Base-by-base conservation (phyloP, 2,329 filamentous ascomycete species). In the Graphium sp. region DNA sequence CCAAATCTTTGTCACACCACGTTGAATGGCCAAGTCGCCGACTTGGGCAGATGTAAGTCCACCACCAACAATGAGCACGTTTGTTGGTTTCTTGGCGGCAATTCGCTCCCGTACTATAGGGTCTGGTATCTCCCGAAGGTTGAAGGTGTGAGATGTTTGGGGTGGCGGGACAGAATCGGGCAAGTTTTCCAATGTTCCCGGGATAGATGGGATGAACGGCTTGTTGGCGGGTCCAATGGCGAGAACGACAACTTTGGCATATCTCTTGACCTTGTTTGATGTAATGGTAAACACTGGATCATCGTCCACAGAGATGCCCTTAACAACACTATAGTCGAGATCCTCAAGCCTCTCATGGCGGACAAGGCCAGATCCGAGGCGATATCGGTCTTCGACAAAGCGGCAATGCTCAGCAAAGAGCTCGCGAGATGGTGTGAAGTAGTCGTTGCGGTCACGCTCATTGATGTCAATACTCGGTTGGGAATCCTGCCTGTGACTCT, bases 1-100 rank as follows among this genome's bases (percentile, higher is more conserved):
- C 57, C 65, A 79, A 0, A 85, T 72, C 35, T 71, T 76, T 1
- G 55, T 61, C 1, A 81, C 71, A 0, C 77, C 75, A 15, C 60
- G 58, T 7, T 65, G 61, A 32, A 84, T 52, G 1, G 69, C 69
- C 26, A 77, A 57, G 41, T 83, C 75, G 0, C 70, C 60, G 12
- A 85, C 56, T 44, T 87, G 81, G 0, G 78, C 76, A 14, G 76
- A 79, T 0, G 80, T 84, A 4, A 87, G 52, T 0, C 81, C 81
- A 2, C 80, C 81, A 2, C 78, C 78, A 5, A 87, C 60, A 7
- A 87, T 62, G 6, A 84, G 56, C 6, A 85, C 47, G 34, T 74
- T 72, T 0, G 74, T 80, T n/a, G 47, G 35, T 32, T 48, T 41
- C 5, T 50, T 50, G 2, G 50, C 46, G 5, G 54, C 50, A 7